Base-by-base conservation (phyloP, 2,329 filamentous ascomycete genomes). In the Colletotrichum simmondsii region DNA sequence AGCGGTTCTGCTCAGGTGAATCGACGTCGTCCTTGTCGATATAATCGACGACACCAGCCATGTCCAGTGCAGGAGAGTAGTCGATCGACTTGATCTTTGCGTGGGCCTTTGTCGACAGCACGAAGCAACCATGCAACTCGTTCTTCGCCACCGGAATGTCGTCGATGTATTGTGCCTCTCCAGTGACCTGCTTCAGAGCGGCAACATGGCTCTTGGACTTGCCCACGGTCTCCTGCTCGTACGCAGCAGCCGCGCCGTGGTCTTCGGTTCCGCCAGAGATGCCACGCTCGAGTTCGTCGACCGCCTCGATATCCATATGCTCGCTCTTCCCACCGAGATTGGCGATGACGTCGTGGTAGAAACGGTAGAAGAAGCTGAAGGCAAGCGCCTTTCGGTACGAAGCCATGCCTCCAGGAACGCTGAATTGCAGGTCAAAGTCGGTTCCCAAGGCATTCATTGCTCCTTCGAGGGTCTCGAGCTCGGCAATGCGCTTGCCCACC, bases 341-440 rank as follows among this genome's bases (percentile, higher is more conserved):
- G 0, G 90, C 87, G 54, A 98, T 86, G 0, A 96, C 89, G 74
- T 98, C 96, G 78, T 98, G 94, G 80, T 98, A 98, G 83, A 98
- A 99, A 52, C 95, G 92, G 83, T 98, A 98, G 84, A 98, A 98
- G 87, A 99, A 97, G 2, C 95, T 92, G 65, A 98, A 86, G 0
- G 97, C 96, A 10, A 99, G 85, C 1, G 95, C 94, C 80, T 97
- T 97, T 32, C 97, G 89, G 80, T 98, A 99, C 1, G 95, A 97
- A 0, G 97, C 96, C 97, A 99, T 99, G 49, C 97, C 97, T 76
- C 97, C 97, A 0, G 96, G 97, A 0, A 99, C 97, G 65, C 95
- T 92, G 78, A 97, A 98, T 5, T 90, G 88, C 35, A 99, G 87
- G 80, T 97, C 91, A 78, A 99, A 99, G 79, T 98, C 97, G 64